Evolutionary conservation across 768 basidiomycete species (phyloP).

Genomic region (Tricholoma flavovirens): DNA sequence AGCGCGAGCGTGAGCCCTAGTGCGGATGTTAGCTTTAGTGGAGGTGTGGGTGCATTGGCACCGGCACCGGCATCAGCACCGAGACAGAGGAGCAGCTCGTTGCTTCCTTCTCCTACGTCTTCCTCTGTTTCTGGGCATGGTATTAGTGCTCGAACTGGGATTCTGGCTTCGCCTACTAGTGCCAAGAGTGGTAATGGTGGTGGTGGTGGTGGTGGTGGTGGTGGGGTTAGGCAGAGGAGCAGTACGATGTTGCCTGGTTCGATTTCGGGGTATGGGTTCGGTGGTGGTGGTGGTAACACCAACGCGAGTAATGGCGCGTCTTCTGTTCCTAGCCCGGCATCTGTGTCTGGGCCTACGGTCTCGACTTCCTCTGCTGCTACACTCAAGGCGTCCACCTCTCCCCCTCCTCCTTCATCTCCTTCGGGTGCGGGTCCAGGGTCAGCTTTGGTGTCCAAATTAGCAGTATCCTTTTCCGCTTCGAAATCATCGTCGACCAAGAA

Average conservation of each 20-base stretch:
- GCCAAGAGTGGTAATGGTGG: neutral
- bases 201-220: neutral
- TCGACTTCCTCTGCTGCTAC: neutral
- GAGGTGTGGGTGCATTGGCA: neutral
- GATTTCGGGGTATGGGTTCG: neutral
- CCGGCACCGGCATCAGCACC: slow-evolving; percentile 6
- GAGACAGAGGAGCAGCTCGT: slow-evolving; percentile 37
- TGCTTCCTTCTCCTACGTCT: slow-evolving; percentile 27
- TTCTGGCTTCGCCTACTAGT: neutral
- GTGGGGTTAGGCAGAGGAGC: slow-evolving; percentile 29
- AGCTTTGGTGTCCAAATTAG: neutral
- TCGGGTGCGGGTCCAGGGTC: neutral
- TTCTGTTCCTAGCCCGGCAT: neutral
- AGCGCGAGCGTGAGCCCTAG: neutral
- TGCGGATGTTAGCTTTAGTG: neutral
- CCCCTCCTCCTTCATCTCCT: neutral
- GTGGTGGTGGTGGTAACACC: too few relatives aligned
- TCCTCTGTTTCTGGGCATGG: slow-evolving; percentile 6
- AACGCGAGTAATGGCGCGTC: neutral
- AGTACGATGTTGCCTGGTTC: slow-evolving; percentile 33
- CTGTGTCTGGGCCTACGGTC: slow-evolving; percentile 4
- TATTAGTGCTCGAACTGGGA: neutral
- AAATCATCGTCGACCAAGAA: too few relatives aligned
- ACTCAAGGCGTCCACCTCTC: neutral
- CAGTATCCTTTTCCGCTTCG: neutral